Percentiles rank a stretch among this genome's conserved stretches.
These are phyloP conservation scores for Talaromyces sp. DNA, from an alignment of 2,329 filamentous ascomycete genomes.

Conservation along the genomic window DNA sequence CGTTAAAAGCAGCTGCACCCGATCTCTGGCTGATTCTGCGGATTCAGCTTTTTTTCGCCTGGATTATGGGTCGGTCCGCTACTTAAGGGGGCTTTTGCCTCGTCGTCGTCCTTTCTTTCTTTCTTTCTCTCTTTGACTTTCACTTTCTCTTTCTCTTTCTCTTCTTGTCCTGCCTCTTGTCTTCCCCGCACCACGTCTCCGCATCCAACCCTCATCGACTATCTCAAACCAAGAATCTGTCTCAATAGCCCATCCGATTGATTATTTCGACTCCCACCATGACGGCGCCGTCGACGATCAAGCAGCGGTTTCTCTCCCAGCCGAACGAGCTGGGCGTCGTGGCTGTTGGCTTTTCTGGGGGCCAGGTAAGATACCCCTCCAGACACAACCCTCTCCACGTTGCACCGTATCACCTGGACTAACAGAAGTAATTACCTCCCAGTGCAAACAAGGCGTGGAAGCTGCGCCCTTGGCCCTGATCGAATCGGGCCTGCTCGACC, in stretches of 20 bases:
- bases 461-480: slow-evolving; percentile 85
- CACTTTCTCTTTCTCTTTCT: background rate
- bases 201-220: background rate
- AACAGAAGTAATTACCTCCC: background rate
- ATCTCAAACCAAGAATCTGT: background rate
- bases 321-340: slow-evolving; percentile 82
- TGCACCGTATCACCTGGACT: background rate
- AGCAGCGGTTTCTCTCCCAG: slow-evolving; percentile 71
- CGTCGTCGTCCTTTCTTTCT: background rate
- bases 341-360: slow-evolving; percentile 92
- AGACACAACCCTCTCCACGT: background rate
- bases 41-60: background rate
- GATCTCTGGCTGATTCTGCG: slow-evolving; percentile 15
- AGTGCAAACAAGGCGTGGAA: slow-evolving; percentile 90
- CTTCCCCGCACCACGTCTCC: background rate
- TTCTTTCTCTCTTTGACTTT: background rate
- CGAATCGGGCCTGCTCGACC: slow-evolving; percentile 75
- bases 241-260: background rate
- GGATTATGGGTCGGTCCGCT: background rate
- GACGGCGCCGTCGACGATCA: slow-evolving; percentile 54
- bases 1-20: slow-evolving; percentile 46
- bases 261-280: slow-evolving; percentile 27
- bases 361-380: slow-evolving; percentile 61
- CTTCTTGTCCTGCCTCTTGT: background rate
- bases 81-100: background rate